A percentile compares a stretch with the other conserved stretches of the same genome.
phyloP scores from a whole-genome alignment of 2,329 filamentous ascomycete species.

The Verticillium tricorpus region DNA sequence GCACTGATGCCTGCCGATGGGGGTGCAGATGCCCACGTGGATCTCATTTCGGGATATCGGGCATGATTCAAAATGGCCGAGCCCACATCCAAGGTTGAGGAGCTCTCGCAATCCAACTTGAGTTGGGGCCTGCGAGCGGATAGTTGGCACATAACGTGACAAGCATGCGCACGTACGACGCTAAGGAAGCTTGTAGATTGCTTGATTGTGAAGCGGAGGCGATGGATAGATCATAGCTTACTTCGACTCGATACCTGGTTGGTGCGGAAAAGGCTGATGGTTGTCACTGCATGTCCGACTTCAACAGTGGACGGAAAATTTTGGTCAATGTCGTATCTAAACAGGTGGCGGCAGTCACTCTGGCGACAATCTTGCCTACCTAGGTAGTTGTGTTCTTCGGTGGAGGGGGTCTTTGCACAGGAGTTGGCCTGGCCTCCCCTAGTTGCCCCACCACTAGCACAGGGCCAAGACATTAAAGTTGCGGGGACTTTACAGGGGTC shows the following conservation, averaged over 20 bases:
- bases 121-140: not conserved
- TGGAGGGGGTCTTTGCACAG: not conserved
- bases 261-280: not conserved
- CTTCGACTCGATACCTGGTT: not conserved
- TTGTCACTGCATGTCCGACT: not conserved
- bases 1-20: not conserved
- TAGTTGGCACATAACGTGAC: not conserved
- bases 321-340: not conserved
- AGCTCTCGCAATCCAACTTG: not conserved
- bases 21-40: not conserved
- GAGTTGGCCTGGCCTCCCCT: not conserved
- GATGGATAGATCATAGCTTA: not conserved
- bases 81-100: not conserved
- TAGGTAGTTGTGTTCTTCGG: not conserved
- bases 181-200: not conserved
- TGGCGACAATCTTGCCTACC: not conserved
- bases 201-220: not conserved
- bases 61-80: not conserved
- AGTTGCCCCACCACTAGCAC: not conserved
- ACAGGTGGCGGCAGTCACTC: not conserved
- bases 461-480: not conserved
- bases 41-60: not conserved
- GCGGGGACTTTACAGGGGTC: not conserved
- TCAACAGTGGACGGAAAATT: not conserved
- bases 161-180: not conserved